A percentile compares a stretch with the other conserved stretches of the same genome.
Conservation (phyloP, 805 yeast species). For the Saccharomycopsis fibuligera region DNA sequence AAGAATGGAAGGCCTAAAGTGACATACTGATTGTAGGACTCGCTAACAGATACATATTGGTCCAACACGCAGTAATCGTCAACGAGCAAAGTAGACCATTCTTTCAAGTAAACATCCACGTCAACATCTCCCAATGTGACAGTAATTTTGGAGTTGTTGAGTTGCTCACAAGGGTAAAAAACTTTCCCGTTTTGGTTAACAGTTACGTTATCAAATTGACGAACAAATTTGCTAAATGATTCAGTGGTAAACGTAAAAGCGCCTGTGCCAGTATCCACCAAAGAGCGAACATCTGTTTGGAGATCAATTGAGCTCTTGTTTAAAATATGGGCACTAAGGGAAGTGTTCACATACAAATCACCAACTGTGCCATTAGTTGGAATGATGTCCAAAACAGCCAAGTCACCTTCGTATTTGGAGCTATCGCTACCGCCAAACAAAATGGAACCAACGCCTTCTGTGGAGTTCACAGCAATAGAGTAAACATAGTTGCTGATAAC, state of each 20-base stretch:
- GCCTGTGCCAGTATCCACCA: neutral
- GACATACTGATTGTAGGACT: neutral
- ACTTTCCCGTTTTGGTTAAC: neutral
- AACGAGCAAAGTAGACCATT: neutral
- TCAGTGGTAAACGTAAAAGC: neutral
- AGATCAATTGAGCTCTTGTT: neutral
- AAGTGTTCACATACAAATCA: neutral
- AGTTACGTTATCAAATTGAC: neutral
- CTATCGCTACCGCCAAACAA: constrained; percentile 71
- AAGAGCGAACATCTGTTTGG: neutral
- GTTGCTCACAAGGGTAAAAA: neutral
- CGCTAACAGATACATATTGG: neutral
- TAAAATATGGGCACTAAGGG: neutral
- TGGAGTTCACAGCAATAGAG: constrained; percentile 31
- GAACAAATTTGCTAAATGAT: neutral
- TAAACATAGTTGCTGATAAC: constrained; percentile 34
- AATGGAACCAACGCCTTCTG: constrained; percentile 44
- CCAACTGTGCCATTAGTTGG: neutral
- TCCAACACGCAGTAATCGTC: neutral
- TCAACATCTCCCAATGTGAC: neutral
- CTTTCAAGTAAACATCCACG: neutral
- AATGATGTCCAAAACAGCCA: constrained; percentile 45
- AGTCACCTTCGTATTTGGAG: constrained; percentile 49
- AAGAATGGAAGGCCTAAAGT: neutral
- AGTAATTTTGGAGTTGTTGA: neutral